phyloP scores from a whole-genome alignment of 345 rosid genomes.

The Populus euphratica region DNA sequence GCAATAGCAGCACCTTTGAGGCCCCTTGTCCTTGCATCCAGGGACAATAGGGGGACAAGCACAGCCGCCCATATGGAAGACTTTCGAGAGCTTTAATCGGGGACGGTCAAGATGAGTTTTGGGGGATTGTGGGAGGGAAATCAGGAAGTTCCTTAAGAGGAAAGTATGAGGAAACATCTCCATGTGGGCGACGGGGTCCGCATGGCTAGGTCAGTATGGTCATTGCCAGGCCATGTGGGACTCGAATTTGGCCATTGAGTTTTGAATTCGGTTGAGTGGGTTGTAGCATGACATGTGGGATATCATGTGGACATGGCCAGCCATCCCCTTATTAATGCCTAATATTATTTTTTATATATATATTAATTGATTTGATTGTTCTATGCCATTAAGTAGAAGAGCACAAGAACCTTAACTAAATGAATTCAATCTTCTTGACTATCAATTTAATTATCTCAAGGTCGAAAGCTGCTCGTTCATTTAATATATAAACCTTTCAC shows the following conservation, averaged over 20 bases:
- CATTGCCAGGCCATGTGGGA: slow-evolving; percentile 25
- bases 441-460: not conserved
- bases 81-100: slow-evolving; percentile 1
- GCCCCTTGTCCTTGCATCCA: slow-evolving; percentile 49
- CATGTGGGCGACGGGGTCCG: slow-evolving; percentile 23
- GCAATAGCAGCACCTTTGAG: slow-evolving; percentile 61
- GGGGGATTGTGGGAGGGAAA: slow-evolving; percentile 29
- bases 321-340: slow-evolving; percentile 2
- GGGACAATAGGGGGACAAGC: slow-evolving; percentile 80
- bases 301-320: slow-evolving; percentile 28
- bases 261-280: not conserved
- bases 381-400: not conserved
- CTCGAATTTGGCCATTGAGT: slow-evolving; percentile 6
- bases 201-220: slow-evolving; percentile 18
- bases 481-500: not conserved
- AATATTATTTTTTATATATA: not conserved
- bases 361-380: not conserved
- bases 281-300: slow-evolving; percentile 48
- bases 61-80: slow-evolving; percentile 57
- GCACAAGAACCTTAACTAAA: not conserved
- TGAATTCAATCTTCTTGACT: not conserved
- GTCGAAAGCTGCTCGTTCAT: not conserved
- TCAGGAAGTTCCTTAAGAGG: slow-evolving; percentile 24
- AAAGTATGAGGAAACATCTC: slow-evolving; percentile 14
- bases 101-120: slow-evolving; percentile 43